phyloP scores from a whole-genome alignment of 495 filamentous ascomycete genomes.

The Venustampulla echinocandica region DNA sequence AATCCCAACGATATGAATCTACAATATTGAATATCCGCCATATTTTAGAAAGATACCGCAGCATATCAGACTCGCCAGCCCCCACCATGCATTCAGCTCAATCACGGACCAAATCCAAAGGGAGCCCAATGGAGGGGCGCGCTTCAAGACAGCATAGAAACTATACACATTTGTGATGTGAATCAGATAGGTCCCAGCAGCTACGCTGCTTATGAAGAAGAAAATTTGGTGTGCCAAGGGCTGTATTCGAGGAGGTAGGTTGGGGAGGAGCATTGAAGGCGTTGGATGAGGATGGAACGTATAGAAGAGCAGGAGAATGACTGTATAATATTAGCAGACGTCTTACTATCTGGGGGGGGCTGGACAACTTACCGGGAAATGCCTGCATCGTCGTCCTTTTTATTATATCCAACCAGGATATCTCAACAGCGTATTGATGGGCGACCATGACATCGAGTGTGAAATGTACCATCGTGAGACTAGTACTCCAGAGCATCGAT shows the following conservation, averaged over 20 bases:
- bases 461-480: constrained; percentile 73
- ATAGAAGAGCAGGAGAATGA: constrained; percentile 54
- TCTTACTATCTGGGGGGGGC: constrained; percentile 15
- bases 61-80: constrained; percentile 49
- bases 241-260: constrained; percentile 37
- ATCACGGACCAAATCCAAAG: constrained; percentile 92
- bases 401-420: constrained; percentile 49
- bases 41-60: constrained; percentile 60
- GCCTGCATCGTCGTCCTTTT: constrained; percentile 41
- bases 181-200: constrained; percentile 67
- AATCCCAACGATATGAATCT: too few species aligned
- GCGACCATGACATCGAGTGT: constrained; percentile 86
- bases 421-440: constrained; percentile 73
- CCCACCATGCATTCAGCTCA: constrained; percentile 68
- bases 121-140: constrained; percentile 77
- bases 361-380: constrained; percentile 34
- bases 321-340: constrained; percentile 32
- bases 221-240: constrained; percentile 45
- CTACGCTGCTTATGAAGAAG: constrained; percentile 47
- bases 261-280: constrained; percentile 32
- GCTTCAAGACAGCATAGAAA: constrained; percentile 88
- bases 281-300: constrained; percentile 46
- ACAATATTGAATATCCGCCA: constrained; percentile 72
- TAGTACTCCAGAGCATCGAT: constrained; percentile 58
- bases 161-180: constrained; percentile 66